Conservation (phyloP, 345 rosid genomes). For the Noccaea caerulescens region DNA sequence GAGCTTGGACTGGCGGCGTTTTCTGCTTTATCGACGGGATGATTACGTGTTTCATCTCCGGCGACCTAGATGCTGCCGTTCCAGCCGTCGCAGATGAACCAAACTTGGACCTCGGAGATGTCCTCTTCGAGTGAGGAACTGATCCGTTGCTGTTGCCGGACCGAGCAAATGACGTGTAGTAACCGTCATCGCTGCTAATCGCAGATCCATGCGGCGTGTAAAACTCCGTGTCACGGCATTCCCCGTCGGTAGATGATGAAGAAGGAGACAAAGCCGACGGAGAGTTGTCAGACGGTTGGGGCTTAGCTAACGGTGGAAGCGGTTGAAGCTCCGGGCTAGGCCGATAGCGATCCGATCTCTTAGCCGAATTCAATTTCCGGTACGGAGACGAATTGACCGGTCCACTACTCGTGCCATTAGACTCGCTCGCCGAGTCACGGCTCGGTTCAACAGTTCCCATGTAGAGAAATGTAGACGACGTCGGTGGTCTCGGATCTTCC, state of each 20-base stretch:
- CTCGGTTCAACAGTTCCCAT: conserved; percentile 90
- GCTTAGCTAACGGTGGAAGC: conserved; percentile 71
- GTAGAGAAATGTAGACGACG: conserved; percentile 72
- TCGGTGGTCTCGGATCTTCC: conserved; percentile 63
- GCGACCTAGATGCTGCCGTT: conserved; percentile 57
- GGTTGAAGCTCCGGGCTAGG: conserved; percentile 98
- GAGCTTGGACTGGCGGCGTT: conserved; percentile 31
- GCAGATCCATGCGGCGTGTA: conserved; percentile 83
- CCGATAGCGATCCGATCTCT: conserved; percentile 83
- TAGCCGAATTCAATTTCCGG: conserved; percentile 61
- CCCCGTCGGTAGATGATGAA: conserved; percentile 62
- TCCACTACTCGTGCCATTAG: conserved; percentile 37
- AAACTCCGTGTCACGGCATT: conserved; percentile 63
- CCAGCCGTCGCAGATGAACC: conserved; percentile 9
- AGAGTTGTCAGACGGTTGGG: conserved; percentile 53
- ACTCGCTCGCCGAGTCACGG: conserved; percentile 52
- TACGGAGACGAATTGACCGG: conserved; percentile 68
- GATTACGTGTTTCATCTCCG: conserved; percentile 90
- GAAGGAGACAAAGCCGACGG: conserved; percentile 53
- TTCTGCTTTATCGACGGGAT: conserved; percentile 71
- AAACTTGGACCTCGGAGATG: conserved; percentile 71
- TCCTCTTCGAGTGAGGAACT: conserved; percentile 79
- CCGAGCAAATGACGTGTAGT: conserved; percentile 60
- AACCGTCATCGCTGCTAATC: conserved; percentile 68
- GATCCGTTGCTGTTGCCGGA: conserved; percentile 43